Evolutionary conservation across 345 rosid genomes (phyloP).

Genomic region (Salix brachista): DNA sequence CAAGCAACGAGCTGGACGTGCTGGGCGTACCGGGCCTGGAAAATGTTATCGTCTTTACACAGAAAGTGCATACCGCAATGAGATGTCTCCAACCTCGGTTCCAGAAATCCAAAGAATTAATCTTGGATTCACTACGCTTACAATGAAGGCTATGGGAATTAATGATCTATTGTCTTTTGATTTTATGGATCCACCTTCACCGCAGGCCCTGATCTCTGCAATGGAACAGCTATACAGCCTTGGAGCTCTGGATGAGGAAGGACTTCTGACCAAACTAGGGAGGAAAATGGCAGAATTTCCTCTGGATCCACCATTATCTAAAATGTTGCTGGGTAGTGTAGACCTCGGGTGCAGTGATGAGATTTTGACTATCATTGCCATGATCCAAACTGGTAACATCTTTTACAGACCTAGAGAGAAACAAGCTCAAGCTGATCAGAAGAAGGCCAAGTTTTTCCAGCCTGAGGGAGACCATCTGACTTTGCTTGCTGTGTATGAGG

Average conservation of each 20-base stretch:
- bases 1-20: constrained; percentile 81
- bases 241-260: constrained; percentile 90
- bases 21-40: constrained; percentile 87
- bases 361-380: constrained; percentile 79
- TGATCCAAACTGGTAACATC: constrained; percentile 88
- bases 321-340: constrained; percentile 91
- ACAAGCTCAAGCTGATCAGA: constrained; percentile 94
- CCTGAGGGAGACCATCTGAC: constrained; percentile 93
- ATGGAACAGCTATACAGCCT: constrained; percentile 82
- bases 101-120: constrained; percentile 93
- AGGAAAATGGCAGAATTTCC: constrained; percentile 98
- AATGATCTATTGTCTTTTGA: constrained; percentile 73
- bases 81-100: constrained; percentile 70
- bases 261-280: constrained; percentile 81
- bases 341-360: constrained; percentile 96
- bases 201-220: constrained; percentile 81
- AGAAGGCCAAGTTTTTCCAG: constrained; percentile 86
- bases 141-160: constrained; percentile 94
- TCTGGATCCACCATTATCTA: constrained; percentile 81
- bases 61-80: constrained; percentile 73
- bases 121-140: constrained; percentile 60
- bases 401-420: constrained; percentile 89
- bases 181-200: constrained; percentile 73
- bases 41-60: constrained; percentile 79
- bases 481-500: constrained; percentile 85